Evolutionary conservation across 768 basidiomycete genomes (phyloP).

Genomic region (Rhizopogon salebrosus): DNA sequence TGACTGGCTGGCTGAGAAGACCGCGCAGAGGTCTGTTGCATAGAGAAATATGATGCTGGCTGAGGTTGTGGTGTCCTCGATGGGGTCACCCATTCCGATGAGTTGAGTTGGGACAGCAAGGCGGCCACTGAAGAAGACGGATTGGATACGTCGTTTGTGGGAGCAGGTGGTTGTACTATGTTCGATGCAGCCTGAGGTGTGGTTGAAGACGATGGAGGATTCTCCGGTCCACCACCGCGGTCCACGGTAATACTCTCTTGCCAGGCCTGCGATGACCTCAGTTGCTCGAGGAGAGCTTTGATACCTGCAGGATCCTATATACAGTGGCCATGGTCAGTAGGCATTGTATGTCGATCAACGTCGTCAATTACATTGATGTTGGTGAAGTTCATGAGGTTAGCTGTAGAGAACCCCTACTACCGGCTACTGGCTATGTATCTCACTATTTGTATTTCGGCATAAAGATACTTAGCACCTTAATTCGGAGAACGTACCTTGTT

Average conservation of each 20-base stretch:
- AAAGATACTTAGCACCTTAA: too few species aligned
- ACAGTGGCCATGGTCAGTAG: neutral
- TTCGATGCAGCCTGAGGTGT: conserved; percentile 6
- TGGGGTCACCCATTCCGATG: neutral
- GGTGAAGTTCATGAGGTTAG: conserved; percentile 35
- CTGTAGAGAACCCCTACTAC: too few species aligned
- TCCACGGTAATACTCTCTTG: conserved; percentile 37
- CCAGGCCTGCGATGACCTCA: conserved; percentile 69
- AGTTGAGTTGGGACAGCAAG: conserved; percentile 18
- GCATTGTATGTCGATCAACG: neutral
- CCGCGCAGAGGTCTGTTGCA: conserved; percentile 8
- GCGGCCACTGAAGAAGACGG: conserved; percentile 48
- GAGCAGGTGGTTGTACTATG: conserved; percentile 5
- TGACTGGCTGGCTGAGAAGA: conserved; percentile 7
- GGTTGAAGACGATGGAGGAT: conserved; percentile 1
- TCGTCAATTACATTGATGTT: conserved; percentile 50
- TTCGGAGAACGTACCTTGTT: conserved; percentile 40
- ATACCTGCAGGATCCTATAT: conserved; percentile 61
- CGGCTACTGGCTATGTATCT: too few species aligned
- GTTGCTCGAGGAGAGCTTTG: conserved; percentile 67
- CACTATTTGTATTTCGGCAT: too few species aligned
- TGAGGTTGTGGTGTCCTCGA: conserved; percentile 5
- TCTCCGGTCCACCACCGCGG: neutral
- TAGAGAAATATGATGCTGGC: conserved; percentile 3
- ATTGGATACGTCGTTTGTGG: neutral